Evolutionary conservation across 129 eudicot genomes (phyloP).

Genomic region (Solidago caesia): DNA sequence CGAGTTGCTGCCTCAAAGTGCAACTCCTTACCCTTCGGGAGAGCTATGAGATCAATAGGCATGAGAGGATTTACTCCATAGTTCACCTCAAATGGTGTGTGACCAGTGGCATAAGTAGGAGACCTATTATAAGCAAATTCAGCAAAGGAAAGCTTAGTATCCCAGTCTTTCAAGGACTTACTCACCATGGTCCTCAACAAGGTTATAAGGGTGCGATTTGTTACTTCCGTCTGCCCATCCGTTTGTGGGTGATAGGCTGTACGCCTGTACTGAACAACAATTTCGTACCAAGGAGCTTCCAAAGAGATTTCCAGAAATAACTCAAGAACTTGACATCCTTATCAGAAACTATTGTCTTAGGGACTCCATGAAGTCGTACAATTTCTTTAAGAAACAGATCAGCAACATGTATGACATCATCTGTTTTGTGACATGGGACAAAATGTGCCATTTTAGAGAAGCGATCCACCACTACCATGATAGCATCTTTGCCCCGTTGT

Average conservation of each 20-base stretch:
- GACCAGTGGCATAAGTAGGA: slow-evolving; percentile 2
- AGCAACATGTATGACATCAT: too few relatives aligned
- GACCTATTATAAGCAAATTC: slow-evolving; percentile 7
- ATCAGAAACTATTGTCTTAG: neutral
- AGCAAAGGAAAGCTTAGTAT: neutral
- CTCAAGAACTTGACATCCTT: neutral
- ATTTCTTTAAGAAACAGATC: too few relatives aligned
- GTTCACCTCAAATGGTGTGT: slow-evolving; percentile 8
- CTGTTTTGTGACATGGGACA: too few relatives aligned
- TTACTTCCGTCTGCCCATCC: neutral
- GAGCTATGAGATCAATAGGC: neutral
- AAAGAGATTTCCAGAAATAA: neutral
- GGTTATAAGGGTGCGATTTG: neutral
- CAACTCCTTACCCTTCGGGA: neutral
- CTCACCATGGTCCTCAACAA: slow-evolving; percentile 13
- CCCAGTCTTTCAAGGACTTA: slow-evolving; percentile 2
- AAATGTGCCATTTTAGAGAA: too few relatives aligned
- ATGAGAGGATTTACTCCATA: slow-evolving; percentile 15
- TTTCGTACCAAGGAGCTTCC: neutral
- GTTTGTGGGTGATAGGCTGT: neutral
- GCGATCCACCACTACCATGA: too few relatives aligned
- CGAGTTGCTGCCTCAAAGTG: neutral
- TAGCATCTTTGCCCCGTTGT: too few relatives aligned
- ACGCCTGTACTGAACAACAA: neutral
- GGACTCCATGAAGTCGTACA: too few relatives aligned